phyloP scores from a whole-genome alignment of 2,329 filamentous ascomycete genomes.

The Nigrospora sphaerica region DNA sequence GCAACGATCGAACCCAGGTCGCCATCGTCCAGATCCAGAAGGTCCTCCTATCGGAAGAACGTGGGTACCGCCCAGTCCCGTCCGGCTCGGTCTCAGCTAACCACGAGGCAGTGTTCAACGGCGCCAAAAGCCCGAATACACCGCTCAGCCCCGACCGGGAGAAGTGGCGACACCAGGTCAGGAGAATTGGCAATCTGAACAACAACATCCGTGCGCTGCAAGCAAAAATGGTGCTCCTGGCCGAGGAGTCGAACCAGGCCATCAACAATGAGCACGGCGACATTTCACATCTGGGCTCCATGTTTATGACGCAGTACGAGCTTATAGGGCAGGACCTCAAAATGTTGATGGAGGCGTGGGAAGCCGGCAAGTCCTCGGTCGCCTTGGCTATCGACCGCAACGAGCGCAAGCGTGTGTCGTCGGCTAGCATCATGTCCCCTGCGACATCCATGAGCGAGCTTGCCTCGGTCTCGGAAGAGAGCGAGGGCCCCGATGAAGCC shows the following conservation, averaged over 20 bases:
- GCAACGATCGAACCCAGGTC: constrained; percentile 51
- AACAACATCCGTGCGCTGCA: constrained; percentile 87
- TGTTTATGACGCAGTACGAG: constrained; percentile 84
- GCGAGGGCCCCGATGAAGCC: constrained; percentile 55
- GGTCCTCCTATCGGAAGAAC: constrained; percentile 59
- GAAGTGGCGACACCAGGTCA: constrained; percentile 76
- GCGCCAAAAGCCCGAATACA: constrained; percentile 50
- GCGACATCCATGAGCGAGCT: constrained; percentile 56
- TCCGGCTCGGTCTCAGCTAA: not conserved
- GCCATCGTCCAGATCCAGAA: constrained; percentile 1
- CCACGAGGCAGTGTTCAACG: constrained; percentile 25
- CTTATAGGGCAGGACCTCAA: constrained; percentile 85
- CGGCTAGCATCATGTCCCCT: constrained; percentile 54
- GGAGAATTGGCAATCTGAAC: constrained; percentile 81
- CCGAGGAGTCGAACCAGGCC: constrained; percentile 79
- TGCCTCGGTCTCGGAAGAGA: constrained; percentile 44
- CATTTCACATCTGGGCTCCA: constrained; percentile 68
- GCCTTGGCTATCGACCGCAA: constrained; percentile 76
- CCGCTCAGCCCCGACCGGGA: constrained; percentile 69
- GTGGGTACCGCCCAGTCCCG: constrained; percentile 36
- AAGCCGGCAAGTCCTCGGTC: constrained; percentile 76
- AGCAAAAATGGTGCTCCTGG: constrained; percentile 85
- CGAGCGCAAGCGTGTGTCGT: constrained; percentile 57
- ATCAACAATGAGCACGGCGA: constrained; percentile 63
- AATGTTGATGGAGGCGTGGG: constrained; percentile 76